These are phyloP conservation scores for Viola pubescens DNA, from an alignment of 441 rosid species.

Conservation along the genomic window DNA sequence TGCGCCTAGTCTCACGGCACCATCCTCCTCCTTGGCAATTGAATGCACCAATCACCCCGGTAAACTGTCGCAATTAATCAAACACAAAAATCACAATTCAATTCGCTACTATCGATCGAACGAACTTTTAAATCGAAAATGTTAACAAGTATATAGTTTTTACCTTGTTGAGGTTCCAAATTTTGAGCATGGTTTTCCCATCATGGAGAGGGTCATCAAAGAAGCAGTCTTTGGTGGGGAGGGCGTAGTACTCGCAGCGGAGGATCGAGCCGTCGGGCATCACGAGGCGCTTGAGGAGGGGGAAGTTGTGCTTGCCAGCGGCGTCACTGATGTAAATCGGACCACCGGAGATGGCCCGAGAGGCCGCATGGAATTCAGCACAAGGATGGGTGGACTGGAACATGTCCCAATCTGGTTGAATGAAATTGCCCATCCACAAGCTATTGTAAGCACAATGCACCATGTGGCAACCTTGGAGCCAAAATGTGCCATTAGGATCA, in stretches of 20 bases:
- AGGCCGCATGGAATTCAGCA: slow-evolving; percentile 80
- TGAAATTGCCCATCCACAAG: slow-evolving; percentile 93
- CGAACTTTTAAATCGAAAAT: neutral
- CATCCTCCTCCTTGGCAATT: slow-evolving; percentile 95
- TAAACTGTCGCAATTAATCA: slow-evolving; percentile 28
- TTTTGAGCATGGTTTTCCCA: slow-evolving; percentile 81
- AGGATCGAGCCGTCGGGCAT: slow-evolving; percentile 65
- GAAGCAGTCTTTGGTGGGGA: slow-evolving; percentile 73
- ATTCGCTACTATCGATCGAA: neutral
- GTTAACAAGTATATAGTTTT: neutral
- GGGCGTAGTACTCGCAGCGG: slow-evolving; percentile 61
- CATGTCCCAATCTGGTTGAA: slow-evolving; percentile 97
- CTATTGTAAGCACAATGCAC: slow-evolving; percentile 95
- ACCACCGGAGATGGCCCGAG: slow-evolving; percentile 77
- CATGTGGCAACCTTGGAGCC: slow-evolving; percentile 98
- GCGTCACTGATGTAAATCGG: slow-evolving; percentile 69
- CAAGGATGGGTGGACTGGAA: slow-evolving; percentile 87
- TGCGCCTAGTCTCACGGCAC: slow-evolving; percentile 48
- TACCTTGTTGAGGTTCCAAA: slow-evolving; percentile 85
- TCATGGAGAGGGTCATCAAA: slow-evolving; percentile 71
- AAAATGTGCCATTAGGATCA: slow-evolving; percentile 81
- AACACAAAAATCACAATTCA: neutral
- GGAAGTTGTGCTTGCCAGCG: slow-evolving; percentile 66
- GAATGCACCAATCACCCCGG: slow-evolving; percentile 63
- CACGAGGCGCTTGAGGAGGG: slow-evolving; percentile 48